Conservation (phyloP, 305 asterid species). For the Coffea humblotiana region DNA sequence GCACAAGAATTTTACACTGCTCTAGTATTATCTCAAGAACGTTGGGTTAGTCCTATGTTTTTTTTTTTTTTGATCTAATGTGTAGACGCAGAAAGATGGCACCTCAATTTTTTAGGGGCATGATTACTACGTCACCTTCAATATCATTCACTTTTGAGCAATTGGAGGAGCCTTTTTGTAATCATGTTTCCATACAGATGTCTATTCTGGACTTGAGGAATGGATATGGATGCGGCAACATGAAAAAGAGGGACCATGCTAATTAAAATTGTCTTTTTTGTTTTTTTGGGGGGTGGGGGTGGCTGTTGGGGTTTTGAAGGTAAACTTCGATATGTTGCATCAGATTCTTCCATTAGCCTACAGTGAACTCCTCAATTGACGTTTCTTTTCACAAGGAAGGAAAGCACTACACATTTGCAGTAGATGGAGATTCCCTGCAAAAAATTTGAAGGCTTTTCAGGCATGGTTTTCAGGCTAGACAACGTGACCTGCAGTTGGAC, state of each 20-base stretch:
- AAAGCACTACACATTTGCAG: neutral
- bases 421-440: neutral
- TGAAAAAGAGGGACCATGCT: conserved; percentile 23
- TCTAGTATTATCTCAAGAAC: neutral
- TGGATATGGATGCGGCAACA: conserved; percentile 28
- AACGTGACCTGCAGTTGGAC: neutral
- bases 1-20: too few relatives aligned
- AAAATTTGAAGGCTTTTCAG: neutral
- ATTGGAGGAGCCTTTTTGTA: too few relatives aligned
- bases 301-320: neutral
- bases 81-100: neutral
- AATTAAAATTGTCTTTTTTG: neutral
- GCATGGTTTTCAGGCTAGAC: conserved; percentile 1
- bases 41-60: neutral
- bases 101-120: neutral
- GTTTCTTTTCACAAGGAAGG: neutral
- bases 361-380: neutral
- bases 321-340: conserved; percentile 28
- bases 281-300: too few relatives aligned
- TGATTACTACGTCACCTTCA: neutral
- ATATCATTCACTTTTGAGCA: neutral
- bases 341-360: conserved; percentile 31
- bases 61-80: neutral
- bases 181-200: neutral
- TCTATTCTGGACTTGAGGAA: neutral